These are phyloP conservation scores for Sarocladium strictum DNA, from an alignment of 2,329 filamentous ascomycete genomes.

Conservation along the genomic window DNA sequence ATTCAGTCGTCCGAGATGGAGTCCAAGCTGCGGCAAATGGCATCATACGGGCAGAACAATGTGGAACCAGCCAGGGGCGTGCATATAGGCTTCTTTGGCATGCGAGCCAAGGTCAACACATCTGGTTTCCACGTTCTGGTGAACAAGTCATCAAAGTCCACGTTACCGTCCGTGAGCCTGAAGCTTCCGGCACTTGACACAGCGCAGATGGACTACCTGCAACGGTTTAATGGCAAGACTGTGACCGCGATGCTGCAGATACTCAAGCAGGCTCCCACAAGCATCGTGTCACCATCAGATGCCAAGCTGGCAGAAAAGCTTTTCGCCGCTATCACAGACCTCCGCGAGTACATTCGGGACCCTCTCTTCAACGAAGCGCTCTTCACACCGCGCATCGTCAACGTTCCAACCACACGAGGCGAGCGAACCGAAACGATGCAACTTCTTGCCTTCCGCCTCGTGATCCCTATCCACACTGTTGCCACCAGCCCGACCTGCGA, in stretches of 20 bases:
- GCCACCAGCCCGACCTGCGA: conserved; percentile 45
- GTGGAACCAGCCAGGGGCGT: conserved; percentile 36
- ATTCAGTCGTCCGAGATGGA: conserved; percentile 59
- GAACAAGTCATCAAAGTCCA: conserved; percentile 46
- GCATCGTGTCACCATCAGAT: conserved; percentile 29
- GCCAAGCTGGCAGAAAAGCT: conserved; percentile 39
- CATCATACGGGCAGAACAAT: conserved; percentile 45
- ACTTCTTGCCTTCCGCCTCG: conserved; percentile 52
- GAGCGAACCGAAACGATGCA: conserved; percentile 11
- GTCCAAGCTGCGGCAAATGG: conserved; percentile 57
- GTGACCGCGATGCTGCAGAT: conserved; percentile 24
- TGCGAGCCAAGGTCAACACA: conserved; percentile 43
- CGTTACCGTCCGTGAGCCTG: conserved; percentile 55
- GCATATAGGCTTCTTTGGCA: conserved; percentile 53
- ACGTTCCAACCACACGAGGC: conserved; percentile 25
- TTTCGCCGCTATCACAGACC: conserved; percentile 31
- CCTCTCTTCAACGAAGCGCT: conserved; percentile 39
- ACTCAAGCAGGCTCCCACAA: conserved; percentile 28
- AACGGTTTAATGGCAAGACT: conserved; percentile 39
- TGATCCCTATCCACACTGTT: conserved; percentile 55
- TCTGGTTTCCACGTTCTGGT: conserved; percentile 60
- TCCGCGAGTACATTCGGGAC: conserved; percentile 37
- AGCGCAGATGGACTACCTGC: conserved; percentile 49
- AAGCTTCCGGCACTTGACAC: conserved; percentile 45
- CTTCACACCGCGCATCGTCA: conserved; percentile 35